Base-by-base conservation (phyloP, 2,329 filamentous ascomycete species). In the Colletotrichum noveboracense region DNA sequence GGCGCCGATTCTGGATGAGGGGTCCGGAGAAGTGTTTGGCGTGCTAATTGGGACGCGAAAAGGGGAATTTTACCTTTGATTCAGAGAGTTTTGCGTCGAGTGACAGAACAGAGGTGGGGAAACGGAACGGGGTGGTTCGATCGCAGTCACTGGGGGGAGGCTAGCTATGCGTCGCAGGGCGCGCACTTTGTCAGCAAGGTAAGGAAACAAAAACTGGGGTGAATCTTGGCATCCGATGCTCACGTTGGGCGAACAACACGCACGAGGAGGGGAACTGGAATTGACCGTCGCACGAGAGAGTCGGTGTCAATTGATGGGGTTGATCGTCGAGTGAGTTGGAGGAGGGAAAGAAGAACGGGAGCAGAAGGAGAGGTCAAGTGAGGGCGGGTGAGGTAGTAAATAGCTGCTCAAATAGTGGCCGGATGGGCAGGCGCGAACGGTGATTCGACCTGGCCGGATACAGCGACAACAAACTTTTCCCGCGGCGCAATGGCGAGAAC, bases 251-350 rank as follows among this genome's bases (percentile, higher is more conserved):
- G 36, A 71, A 72, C 26, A 75, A 18, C 55, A 77, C 62, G 56
- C 66, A 64, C 36, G 28, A 21, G n/a, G 36, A 26, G 48, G 66
- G 24, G 62, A 30, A 36, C 13, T 10, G 30, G 36, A 36, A 70
- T 66, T 67, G 55, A 52, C 61, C 32, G 66, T 60, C 26, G 66
- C 4, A 13, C 34, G 56, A 36, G 18, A 32, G 36, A 60, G 3
- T 48, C 21, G 30, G n/a, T 48, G 38, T 64, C 61, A 73, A 73
- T 62, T 68, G 71, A 60, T 66, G 24, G 32, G 38, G 52, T 66
- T 65, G 64, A 65, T 71, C 52, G 69, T 66, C 62, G 78, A 67
- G 60, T 30, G 55, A 38, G 65, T 69, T 68, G 73, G 55, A 67
- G 34, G 38, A 71, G 52, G 61, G 62, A 70, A 56, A 38, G 48